phyloP scores from a whole-genome alignment of 2,329 filamentous ascomycete species.

The Aspergillus sp. region DNA sequence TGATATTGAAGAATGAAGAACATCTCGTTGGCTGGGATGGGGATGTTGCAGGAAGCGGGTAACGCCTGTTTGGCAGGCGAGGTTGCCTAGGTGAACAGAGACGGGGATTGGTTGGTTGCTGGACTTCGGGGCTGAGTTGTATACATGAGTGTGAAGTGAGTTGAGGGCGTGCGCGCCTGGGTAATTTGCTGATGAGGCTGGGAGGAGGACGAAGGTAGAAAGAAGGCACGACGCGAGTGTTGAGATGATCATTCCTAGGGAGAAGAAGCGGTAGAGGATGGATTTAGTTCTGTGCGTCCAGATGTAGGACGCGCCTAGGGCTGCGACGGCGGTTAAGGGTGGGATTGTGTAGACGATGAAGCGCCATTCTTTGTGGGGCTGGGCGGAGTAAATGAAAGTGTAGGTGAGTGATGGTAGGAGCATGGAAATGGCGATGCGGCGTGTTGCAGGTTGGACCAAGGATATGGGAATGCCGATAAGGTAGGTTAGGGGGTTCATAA shows the following conservation, averaged over 20 bases:
- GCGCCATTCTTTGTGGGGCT: constrained; percentile 94
- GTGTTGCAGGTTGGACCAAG: constrained; percentile 53
- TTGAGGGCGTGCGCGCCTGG: constrained; percentile 79
- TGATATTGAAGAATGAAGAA: constrained; percentile 4
- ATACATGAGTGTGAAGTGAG: constrained; percentile 36
- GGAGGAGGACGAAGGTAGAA: constrained; percentile 70
- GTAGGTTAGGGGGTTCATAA: constrained; percentile 74
- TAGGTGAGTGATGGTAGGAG: constrained; percentile 70
- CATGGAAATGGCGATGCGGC: constrained; percentile 51
- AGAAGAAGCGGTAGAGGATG: constrained; percentile 54
- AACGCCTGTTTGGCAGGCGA: constrained; percentile 63
- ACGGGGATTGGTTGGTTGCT: constrained; percentile 25
- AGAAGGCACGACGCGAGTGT: constrained; percentile 59
- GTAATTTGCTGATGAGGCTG: constrained; percentile 86
- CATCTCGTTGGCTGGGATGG: neutral
- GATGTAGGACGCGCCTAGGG: constrained; percentile 70
- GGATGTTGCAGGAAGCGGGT: constrained; percentile 57
- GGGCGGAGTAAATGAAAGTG: constrained; percentile 75
- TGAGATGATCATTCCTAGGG: constrained; percentile 58
- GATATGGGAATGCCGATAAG: constrained; percentile 52
- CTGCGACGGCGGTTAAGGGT: constrained; percentile 72
- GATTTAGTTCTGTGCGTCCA: constrained; percentile 66
- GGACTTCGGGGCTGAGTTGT: constrained; percentile 2
- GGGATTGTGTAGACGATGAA: constrained; percentile 91
- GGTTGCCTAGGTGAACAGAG: constrained; percentile 58